Conservation (phyloP, 2,329 filamentous ascomycete species). For the Metarhizium rileyi region DNA sequence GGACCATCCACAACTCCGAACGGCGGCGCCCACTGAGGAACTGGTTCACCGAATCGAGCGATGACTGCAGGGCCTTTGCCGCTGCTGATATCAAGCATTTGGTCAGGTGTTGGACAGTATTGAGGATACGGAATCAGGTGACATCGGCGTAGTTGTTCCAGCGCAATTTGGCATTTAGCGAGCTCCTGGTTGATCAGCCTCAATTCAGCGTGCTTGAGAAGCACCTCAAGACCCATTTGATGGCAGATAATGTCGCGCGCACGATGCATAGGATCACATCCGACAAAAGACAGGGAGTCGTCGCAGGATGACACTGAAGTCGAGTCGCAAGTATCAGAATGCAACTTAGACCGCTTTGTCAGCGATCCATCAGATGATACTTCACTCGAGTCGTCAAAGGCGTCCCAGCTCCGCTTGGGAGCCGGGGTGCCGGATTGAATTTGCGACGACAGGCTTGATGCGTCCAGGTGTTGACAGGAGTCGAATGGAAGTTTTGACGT, state of each 20-base stretch:
- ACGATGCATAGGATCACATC: conserved; percentile 30
- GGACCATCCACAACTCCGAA: conserved; percentile 89
- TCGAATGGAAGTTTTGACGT: conserved; percentile 7
- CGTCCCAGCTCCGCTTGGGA: conserved; percentile 31
- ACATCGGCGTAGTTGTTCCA: conserved; percentile 89
- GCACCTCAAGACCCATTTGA: conserved; percentile 82
- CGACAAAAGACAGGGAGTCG: conserved; percentile 11
- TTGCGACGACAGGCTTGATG: not conserved
- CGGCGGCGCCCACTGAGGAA: conserved; percentile 71
- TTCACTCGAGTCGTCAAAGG: conserved; percentile 14
- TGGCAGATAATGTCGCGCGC: conserved; percentile 69
- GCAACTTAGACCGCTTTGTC: conserved; percentile 34
- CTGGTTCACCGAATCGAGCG: conserved; percentile 48
- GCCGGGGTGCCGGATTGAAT: conserved; percentile 9
- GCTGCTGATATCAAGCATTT: conserved; percentile 60
- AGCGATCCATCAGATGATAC: conserved; percentile 10
- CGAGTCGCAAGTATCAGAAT: conserved; percentile 11
- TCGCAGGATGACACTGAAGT: not conserved
- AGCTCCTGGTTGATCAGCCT: conserved; percentile 92
- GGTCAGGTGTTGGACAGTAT: conserved; percentile 53
- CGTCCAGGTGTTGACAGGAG: conserved; percentile 20
- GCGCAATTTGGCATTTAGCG: conserved; percentile 84
- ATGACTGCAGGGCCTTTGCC: conserved; percentile 65
- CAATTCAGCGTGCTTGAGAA: conserved; percentile 89
- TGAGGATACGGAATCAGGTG: conserved; percentile 85